phyloP scores from a whole-genome alignment of 257 asterid genomes.

The Rehmannia glutinosa region DNA sequence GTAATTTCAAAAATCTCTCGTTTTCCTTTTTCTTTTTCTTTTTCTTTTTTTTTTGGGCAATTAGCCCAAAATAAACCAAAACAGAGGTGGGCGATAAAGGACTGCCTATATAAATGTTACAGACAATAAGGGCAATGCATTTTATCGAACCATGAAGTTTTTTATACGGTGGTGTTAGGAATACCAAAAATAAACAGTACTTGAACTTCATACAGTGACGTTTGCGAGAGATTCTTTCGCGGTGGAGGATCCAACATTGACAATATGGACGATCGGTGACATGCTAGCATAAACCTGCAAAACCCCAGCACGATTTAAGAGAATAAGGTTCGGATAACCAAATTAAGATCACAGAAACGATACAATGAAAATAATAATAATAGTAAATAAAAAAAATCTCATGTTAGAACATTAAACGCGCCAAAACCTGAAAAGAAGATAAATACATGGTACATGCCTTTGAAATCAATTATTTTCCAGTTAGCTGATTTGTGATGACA shows the following conservation, averaged over 20 bases:
- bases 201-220: constrained; percentile 51
- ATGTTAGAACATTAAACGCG: no score
- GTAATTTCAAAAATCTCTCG: no score
- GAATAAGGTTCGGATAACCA: constrained; percentile 1
- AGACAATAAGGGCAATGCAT: no score
- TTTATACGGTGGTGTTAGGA: no score
- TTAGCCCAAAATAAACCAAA: no score
- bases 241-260: constrained; percentile 56
- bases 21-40: no score
- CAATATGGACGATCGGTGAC: constrained; percentile 68
- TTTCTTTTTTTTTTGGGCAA: no score
- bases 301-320: not conserved
- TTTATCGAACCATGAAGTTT: no score
- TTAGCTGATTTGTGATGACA: no score
- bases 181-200: constrained; percentile 7
- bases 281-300: constrained; percentile 84
- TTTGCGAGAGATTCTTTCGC: constrained; percentile 68
- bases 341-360: not conserved
- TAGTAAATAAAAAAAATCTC: no score
- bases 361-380: not conserved
- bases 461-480: not conserved
- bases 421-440: no score
- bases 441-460: not conserved
- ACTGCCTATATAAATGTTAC: not conserved
- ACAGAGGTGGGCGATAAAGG: no score